Base-by-base conservation (phyloP, 331 rosid genomes). In the Erythrophleum ivorense region DNA sequence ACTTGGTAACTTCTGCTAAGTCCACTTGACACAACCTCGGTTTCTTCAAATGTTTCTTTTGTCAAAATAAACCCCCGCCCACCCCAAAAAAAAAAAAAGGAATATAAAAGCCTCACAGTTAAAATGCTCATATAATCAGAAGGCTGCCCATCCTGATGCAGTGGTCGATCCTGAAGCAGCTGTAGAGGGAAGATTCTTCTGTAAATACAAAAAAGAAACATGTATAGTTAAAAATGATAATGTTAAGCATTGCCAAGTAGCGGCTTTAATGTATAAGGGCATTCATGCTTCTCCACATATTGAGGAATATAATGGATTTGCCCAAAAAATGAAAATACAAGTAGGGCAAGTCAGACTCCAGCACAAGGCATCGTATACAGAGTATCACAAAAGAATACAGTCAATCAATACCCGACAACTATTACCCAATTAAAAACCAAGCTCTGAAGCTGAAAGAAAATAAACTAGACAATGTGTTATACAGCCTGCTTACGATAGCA, bases 141-240 rank as follows among this genome's bases (percentile, higher is more conserved):
- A 96, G 45, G 98, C 97, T 36, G 99, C 99, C 99, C 99, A 93
- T 88, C 99, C 99, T 50, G 91, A 91, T 36, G 97, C 98, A 7
- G 90, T 82, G 49, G 94, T 82, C 82, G 97, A 87, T n/a, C 92
- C 94, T 6, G 97, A 85, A 70, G 83, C 88, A 18, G 87, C 82
- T n/a, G 91, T 72, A 0, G 94, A 72, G 31, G 99, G 99, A 78
- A 96, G 97, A 86, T 80, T 92, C 85, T 88, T 93, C 99, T 96
- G 99, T 73, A 83, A 83, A 57, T 52, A 76, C n/a, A 12, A 78
- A 59, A 33, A 64, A 48, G 57, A 41, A 55, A 71, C 45, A 69
- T 13, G 9, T 9, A 3, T 12, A 0, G 74, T 69, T 69, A 45
- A 69, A 46, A 16, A 57, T 62, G 41, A 74, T 58, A 29, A 10